Base-by-base conservation (phyloP, 2,329 filamentous ascomycete species). In the Colletotrichum spaethianum region DNA sequence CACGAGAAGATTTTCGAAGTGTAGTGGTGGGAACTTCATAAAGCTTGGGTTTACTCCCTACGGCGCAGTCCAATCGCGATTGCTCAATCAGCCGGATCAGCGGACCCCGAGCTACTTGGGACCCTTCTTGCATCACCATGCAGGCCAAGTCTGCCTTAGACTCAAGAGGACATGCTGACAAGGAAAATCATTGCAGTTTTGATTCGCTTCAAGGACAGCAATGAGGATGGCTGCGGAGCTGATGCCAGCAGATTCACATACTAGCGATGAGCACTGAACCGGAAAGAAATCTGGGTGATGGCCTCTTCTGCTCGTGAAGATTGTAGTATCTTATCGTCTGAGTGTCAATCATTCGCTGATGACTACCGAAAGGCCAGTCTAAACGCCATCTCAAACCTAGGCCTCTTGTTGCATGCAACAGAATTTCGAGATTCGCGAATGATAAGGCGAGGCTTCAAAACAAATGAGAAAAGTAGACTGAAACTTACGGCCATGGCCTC, bases 91-190 rank as follows among this genome's bases (percentile, higher is more conserved):
- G 14, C 67, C 44, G 20, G 70, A 73, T 73, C 70, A 48, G 36
- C 70, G 26, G 23, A 40, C 55, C 61, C 56, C 6, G 33, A 33
- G n/a, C 40, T 50, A n/a, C 28, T 44, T 38, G 28, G 48, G 56
- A 71, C 70, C 67, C 67, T 73, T 67, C 67, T 59, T 46, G 67
- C 70, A 71, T 73, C 67, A 73, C 26, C 28, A 40, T 62, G 62
- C 67, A 62, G 67, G 53, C 48, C 55, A 20, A 23, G 38, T 3
- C 12, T 23, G 5, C 23, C 7, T 40, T 6, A 11, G 16, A 0
- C 18, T 8, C 16, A 12, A 18, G 8, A n/a, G 5, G 1, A n/a
- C 2, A 23, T 26, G 4, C n/a, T 6, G 6, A 23, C 1, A 4
- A 5, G 4, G 23, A 6, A 6, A 18, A 7, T 6, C 3, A 44